Evolutionary conservation across 1,284 basidiomycete genomes (phyloP), one percentile per base, ranked within the genome.

Genomic region (Fomitopsis palustris): DNA sequence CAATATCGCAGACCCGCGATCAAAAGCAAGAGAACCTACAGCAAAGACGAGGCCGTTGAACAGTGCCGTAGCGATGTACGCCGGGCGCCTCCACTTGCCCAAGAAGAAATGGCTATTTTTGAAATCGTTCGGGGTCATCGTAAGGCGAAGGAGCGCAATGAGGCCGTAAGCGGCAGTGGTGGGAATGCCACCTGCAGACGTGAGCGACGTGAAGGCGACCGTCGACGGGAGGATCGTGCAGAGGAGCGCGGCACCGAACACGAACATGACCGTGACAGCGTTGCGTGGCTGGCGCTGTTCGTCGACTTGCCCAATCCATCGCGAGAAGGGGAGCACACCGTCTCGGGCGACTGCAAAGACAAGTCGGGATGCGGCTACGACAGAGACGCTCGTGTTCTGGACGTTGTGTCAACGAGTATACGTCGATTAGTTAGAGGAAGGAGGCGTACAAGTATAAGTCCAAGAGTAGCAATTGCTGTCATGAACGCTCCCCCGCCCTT

Each of bases 281-380:
- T 93, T 88, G 60, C 79, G 82, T 0, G 93, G 93, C 66, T 93
- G 89, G 2, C 90, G 87, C 17, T 81, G 73, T 0, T 72, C 62
- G 47, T 89, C 84, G 45, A 95, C 89, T 63, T 80, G 75, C 42
- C 90, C 86, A 57, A 95, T 90, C 92, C 91, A 95, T 8, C 75
- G 62, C 0, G 90, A 93, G 58, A 92, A 71, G 1, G 93, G 93
- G 17, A 95, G 78, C 0, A 95, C 91, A 33, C 93, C 93, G 65
- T 95, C 93, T 57, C 93, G 87, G 19, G 93, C 92, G 54, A 95
- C 89, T 16, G 92, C 93, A 65, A 90, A 95, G 45, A 95, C 81
- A 35, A 95, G 81, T 6, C 93, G 85, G 16, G 92, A 94, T 14
- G 92, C 84, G 3, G 92, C 93, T 27, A 94, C 90, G 59, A 95